Percentiles rank a stretch among this genome's conserved stretches.
These are phyloP conservation scores for Mycocentrospora acerina DNA, from an alignment of 2,329 filamentous ascomycete genomes.

Conservation along the genomic window DNA sequence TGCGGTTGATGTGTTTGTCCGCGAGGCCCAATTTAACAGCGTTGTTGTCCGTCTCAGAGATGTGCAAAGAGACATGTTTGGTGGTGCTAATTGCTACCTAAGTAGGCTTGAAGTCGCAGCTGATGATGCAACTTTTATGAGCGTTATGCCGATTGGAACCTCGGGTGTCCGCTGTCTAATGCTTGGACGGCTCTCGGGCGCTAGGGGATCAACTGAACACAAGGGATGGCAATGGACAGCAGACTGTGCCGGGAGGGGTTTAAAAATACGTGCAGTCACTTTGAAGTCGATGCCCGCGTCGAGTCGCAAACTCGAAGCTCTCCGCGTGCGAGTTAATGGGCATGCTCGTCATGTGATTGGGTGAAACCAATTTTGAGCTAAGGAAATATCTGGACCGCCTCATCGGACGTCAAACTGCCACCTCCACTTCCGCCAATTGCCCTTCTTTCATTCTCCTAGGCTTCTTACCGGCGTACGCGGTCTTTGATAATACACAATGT, in stretches of 20 bases:
- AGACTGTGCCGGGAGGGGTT: neutral
- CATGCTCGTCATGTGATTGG: constrained; percentile 21
- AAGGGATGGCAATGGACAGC: neutral
- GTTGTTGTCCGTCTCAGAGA: constrained; percentile 43
- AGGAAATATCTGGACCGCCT: constrained; percentile 30
- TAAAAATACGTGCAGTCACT: neutral
- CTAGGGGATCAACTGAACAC: too few species aligned
- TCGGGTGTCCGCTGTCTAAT: constrained; percentile 38
- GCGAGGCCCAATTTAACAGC: constrained; percentile 43
- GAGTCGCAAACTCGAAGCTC: constrained; percentile 15
- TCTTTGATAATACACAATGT: constrained; percentile 61
- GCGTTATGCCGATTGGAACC: constrained; percentile 32
- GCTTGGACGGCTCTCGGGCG: too few species aligned
- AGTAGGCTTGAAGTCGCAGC: constrained; percentile 8
- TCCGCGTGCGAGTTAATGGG: too few species aligned
- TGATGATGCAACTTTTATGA: constrained; percentile 33
- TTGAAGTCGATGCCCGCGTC: constrained; percentile 19
- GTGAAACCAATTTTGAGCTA: constrained; percentile 24
- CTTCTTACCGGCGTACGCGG: constrained; percentile 20
- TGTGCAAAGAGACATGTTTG: constrained; percentile 51
- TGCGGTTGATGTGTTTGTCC: constrained; percentile 28
- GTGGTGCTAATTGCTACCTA: too few species aligned
- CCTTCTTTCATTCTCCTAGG: constrained; percentile 28
- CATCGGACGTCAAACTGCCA: constrained; percentile 11
- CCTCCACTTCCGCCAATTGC: constrained; percentile 30